phyloP scores from a whole-genome alignment of 805 yeast species.

The Suhomyces sp. region DNA sequence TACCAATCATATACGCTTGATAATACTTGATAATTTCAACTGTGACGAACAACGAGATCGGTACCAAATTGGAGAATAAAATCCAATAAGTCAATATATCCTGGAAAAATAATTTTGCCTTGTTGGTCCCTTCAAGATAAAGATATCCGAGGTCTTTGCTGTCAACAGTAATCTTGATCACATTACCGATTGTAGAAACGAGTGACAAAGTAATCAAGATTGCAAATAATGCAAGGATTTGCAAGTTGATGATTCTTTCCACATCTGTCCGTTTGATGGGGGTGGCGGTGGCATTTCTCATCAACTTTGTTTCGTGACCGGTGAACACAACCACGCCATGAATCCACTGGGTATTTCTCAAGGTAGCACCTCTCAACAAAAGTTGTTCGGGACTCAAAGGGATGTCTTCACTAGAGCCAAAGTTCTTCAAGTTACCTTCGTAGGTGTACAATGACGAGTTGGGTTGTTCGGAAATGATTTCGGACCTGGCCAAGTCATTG shows the following conservation, averaged over 20 bases:
- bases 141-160: slow-evolving; percentile 59
- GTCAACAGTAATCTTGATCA: slow-evolving; percentile 61
- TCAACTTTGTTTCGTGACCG: slow-evolving; percentile 96
- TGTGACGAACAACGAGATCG: slow-evolving; percentile 93
- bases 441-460: slow-evolving; percentile 91
- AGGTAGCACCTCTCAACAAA: slow-evolving; percentile 90
- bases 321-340: slow-evolving; percentile 93
- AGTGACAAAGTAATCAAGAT: slow-evolving; percentile 72
- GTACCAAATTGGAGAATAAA: slow-evolving; percentile 93
- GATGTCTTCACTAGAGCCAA: slow-evolving; percentile 48
- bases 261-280: slow-evolving; percentile 97
- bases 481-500: slow-evolving; percentile 28
- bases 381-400: slow-evolving; percentile 89
- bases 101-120: slow-evolving; percentile 70
- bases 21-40: slow-evolving; percentile 94
- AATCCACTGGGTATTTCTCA: slow-evolving; percentile 93
- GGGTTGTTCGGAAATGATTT: slow-evolving; percentile 82
- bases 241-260: slow-evolving; percentile 90
- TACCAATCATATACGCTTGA: slow-evolving; percentile 90
- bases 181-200: slow-evolving; percentile 86
- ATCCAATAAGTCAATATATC: slow-evolving; percentile 95
- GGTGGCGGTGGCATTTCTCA: slow-evolving; percentile 98
- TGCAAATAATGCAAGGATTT: slow-evolving; percentile 82
- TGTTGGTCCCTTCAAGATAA: slow-evolving; percentile 63
- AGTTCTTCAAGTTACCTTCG: slow-evolving; percentile 77